Conservation (phyloP, 257 asterid genomes). For the Solanum chilense region DNA sequence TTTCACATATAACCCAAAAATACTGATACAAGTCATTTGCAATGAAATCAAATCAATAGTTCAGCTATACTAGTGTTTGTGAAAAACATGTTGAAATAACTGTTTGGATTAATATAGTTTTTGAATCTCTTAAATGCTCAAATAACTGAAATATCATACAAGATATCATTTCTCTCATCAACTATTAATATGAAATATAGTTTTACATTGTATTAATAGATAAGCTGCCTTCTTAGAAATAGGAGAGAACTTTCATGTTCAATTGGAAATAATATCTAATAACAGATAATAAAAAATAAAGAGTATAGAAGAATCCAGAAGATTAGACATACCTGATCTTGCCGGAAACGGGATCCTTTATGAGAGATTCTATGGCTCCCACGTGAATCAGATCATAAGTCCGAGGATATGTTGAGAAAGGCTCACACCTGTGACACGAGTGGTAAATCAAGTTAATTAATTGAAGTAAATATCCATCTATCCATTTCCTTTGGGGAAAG, state of each 20-base stretch:
- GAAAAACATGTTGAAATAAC: not conserved
- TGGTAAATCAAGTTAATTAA: not conserved
- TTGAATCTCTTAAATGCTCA: not conserved
- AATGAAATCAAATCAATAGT: not conserved
- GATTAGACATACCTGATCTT: constrained; percentile 44
- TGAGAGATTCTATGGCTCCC: constrained; percentile 62
- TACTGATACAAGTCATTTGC: not conserved
- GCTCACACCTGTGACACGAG: constrained; percentile 67
- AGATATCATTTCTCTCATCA: not conserved
- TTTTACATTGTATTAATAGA: not conserved
- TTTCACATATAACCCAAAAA: not conserved
- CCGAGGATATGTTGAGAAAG: constrained; percentile 97
- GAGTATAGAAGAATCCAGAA: not conserved
- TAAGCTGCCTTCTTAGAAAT: not conserved
- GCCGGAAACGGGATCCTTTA: constrained; percentile 55
- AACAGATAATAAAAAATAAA: not conserved
- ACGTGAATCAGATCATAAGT: constrained; percentile 91
- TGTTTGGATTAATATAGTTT: not conserved
- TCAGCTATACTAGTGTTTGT: not conserved
- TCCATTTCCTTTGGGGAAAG: not conserved
- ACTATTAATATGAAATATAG: not conserved
- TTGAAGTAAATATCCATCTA: constrained; percentile 13
- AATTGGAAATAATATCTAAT: not conserved
- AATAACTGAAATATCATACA: not conserved
- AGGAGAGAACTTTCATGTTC: not conserved